Evolutionary conservation across 1,284 basidiomycete species (phyloP), one percentile per base, ranked within the genome.

Genomic region (Puccinia triticina): DNA sequence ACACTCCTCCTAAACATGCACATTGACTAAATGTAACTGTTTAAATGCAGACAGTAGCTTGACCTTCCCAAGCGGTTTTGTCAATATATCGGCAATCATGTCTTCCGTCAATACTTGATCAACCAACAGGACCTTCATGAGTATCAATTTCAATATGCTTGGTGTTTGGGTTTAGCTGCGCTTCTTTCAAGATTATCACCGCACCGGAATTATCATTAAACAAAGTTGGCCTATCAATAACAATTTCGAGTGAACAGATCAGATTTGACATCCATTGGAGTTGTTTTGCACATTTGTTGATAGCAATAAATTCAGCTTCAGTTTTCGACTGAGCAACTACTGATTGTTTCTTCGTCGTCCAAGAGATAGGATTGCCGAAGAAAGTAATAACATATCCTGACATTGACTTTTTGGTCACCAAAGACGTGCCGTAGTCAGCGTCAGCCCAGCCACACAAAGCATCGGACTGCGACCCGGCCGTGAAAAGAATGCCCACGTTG

Each of bases 11-110:
- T n/a, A n/a, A n/a, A n/a, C n/a, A n/a, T n/a, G n/a, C n/a, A n/a
- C n/a, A n/a, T n/a, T n/a, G n/a, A n/a, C n/a, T n/a, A n/a, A n/a
- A n/a, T n/a, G n/a, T n/a, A n/a, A n/a, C n/a, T n/a, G n/a, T n/a
- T n/a, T n/a, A n/a, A n/a, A n/a, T n/a, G n/a, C n/a, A n/a, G n/a
- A n/a, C n/a, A n/a, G n/a, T n/a, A n/a, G n/a, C 23, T 67, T 67
- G 10, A 67, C 21, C 29, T 26, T 67, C 1, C 34, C 34, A 8
- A 67, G 26, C 2, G 71, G 71, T 26, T 73, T 73, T 2, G 71
- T 73, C 46, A 73, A 73, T 26, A 73, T 29, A 32, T 73, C 71
- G 1, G 71, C 71, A 11, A 53, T 48, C 71, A 73, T 73, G n/a
- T 73, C 23, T 1, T 5, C 2, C 1, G 40, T 73, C 4, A 4